Conservation (phyloP, 805 yeast genomes). For the Yueomyces sp. region DNA sequence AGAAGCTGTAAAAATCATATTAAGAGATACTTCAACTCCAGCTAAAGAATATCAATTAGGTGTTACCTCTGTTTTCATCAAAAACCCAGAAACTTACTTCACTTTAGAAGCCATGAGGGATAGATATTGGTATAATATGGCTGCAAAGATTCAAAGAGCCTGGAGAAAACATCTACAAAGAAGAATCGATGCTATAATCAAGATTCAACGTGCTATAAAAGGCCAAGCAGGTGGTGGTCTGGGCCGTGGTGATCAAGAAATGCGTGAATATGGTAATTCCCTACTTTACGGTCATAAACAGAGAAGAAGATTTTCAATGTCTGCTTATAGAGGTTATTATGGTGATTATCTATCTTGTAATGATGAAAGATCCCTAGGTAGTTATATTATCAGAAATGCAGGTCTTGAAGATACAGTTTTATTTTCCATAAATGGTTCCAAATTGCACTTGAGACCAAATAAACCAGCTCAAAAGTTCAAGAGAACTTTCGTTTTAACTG, state of each 20-base stretch:
- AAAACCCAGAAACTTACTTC: conserved; percentile 91
- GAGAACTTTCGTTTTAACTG: conserved; percentile 60
- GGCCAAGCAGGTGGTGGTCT: conserved; percentile 22
- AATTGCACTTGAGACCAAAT: conserved; percentile 76
- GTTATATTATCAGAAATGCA: conserved; percentile 52
- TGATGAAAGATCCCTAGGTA: conserved; percentile 62
- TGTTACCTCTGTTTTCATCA: conserved; percentile 80
- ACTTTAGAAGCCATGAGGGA: conserved; percentile 94
- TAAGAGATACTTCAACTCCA: conserved; percentile 56
- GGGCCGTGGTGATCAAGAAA: conserved; percentile 72
- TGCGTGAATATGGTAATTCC: conserved; percentile 72
- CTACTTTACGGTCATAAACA: conserved; percentile 66
- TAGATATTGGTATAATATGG: conserved; percentile 95
- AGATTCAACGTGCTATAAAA: conserved; percentile 73
- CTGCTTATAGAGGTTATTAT: conserved; percentile 78
- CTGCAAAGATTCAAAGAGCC: conserved; percentile 91
- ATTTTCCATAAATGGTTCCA: conserved; percentile 75
- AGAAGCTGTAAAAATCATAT: conserved; percentile 39
- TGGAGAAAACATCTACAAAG: conserved; percentile 75
- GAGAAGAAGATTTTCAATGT: conserved; percentile 73
- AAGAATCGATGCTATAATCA: conserved; percentile 75
- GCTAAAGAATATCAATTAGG: conserved; percentile 79
- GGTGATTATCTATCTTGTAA: conserved; percentile 92
- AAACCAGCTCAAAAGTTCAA: conserved; percentile 73
- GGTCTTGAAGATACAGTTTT: conserved; percentile 59